A percentile compares a stretch with the other conserved stretches of the same genome.
phyloP scores from a whole-genome alignment of 1,284 basidiomycete genomes.

The Malassezia equina region DNA sequence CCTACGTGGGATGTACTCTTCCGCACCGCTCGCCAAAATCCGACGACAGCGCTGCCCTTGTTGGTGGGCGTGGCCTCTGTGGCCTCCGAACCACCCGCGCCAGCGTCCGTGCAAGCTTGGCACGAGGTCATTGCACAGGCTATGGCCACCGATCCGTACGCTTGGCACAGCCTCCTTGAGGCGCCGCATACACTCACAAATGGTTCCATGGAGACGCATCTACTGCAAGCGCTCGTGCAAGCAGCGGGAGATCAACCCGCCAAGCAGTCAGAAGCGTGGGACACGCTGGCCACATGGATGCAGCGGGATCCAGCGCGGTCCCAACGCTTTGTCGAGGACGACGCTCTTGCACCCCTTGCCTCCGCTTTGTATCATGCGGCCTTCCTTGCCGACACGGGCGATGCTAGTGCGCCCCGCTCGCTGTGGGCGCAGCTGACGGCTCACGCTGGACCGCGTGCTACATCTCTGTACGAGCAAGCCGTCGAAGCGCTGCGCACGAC shows the following conservation, averaged over 20 bases:
- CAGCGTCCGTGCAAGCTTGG: background rate
- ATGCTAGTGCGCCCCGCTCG: background rate
- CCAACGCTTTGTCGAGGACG: background rate
- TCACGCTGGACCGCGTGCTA: background rate
- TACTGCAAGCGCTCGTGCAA: background rate
- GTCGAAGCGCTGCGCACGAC: background rate
- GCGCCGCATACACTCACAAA: constrained; percentile 1
- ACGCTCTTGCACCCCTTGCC: background rate
- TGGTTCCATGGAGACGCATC: background rate
- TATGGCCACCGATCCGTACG: background rate
- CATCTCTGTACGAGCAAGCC: constrained; percentile 1
- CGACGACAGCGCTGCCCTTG: background rate
- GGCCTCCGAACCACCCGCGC: background rate
- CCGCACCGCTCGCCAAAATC: background rate
- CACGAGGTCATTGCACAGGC: background rate
- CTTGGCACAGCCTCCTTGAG: background rate
- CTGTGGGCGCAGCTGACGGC: constrained; percentile 1
- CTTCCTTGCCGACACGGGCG: background rate
- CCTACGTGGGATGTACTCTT: background rate
- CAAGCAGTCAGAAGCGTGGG: background rate
- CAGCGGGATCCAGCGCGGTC: background rate
- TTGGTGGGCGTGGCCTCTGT: constrained; percentile 2
- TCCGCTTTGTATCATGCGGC: background rate
- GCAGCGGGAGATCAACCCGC: background rate
- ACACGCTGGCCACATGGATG: constrained; percentile 1